These are phyloP conservation scores for Polytrichum commune DNA, from an alignment of 225 moss, liverwort and hornwort species.

Conservation along the genomic window DNA sequence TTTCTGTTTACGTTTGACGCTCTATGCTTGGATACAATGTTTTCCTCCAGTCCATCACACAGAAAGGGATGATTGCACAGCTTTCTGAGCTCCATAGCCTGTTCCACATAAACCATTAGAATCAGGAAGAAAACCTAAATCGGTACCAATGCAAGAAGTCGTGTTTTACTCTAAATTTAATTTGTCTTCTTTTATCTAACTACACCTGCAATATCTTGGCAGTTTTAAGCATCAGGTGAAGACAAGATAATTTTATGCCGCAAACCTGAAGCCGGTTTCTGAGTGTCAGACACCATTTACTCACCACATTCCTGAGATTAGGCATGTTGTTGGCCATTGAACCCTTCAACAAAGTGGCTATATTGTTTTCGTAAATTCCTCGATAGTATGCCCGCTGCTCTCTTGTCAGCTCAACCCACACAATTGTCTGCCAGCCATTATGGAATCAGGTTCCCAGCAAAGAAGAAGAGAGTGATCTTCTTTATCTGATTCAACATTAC, in stretches of 20 bases:
- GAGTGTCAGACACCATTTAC: neutral
- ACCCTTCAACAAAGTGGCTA: constrained; percentile 60
- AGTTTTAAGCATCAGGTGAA: no score
- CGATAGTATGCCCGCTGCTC: constrained; percentile 66
- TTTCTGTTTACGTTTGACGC: constrained; percentile 18
- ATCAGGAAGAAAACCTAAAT: no score
- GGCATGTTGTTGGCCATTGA: constrained; percentile 58
- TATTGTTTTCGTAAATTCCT: constrained; percentile 64
- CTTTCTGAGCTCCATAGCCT: constrained; percentile 90
- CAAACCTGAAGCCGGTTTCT: no score
- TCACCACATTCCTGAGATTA: constrained; percentile 72
- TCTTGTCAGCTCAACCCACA: constrained; percentile 80
- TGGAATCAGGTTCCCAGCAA: neutral
- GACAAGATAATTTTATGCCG: no score
- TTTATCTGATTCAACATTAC: neutral
- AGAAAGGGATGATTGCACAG: constrained; percentile 83
- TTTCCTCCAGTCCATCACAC: constrained; percentile 72
- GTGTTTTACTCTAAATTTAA: no score
- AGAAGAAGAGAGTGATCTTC: neutral
- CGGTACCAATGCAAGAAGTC: no score
- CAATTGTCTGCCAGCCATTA: constrained; percentile 59
- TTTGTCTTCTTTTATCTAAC: no score
- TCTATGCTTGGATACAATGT: constrained; percentile 44
- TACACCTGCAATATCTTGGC: no score
- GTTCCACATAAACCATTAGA: neutral